Conservation (phyloP, 2,329 filamentous ascomycete genomes). For the Alternaria angustiovoidea region DNA sequence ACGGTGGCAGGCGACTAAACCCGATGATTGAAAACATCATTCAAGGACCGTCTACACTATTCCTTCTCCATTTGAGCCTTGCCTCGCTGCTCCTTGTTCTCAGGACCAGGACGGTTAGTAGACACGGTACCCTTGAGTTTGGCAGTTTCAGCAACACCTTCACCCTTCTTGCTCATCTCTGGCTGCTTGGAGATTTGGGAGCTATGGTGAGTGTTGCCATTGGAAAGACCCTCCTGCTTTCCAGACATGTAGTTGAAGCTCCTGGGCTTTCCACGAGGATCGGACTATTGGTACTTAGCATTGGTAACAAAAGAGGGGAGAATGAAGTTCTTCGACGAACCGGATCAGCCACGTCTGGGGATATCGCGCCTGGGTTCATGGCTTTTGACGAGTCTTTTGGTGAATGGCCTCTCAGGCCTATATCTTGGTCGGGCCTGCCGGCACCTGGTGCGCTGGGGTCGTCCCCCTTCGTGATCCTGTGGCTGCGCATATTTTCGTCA, state of each 20-base stretch:
- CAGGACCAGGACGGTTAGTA: conserved; percentile 40
- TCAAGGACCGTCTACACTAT: conserved; percentile 16
- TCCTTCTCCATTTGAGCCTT: conserved; percentile 38
- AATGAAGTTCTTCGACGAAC: conserved; percentile 21
- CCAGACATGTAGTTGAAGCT: conserved; percentile 55
- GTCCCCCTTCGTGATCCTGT: neutral
- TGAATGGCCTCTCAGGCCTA: neutral
- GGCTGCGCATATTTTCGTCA: neutral
- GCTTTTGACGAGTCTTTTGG: neutral
- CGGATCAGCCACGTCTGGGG: conserved; percentile 41
- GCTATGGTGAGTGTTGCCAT: conserved; percentile 61
- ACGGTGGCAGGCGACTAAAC: too few relatives aligned
- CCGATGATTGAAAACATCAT: too few relatives aligned
- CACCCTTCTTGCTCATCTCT: conserved; percentile 64
- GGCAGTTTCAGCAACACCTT: conserved; percentile 63
- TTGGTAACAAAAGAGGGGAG: neutral
- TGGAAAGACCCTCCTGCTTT: conserved; percentile 63
- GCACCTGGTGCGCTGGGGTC: conserved; percentile 6
- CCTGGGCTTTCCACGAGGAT: conserved; percentile 35
- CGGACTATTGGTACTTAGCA: conserved; percentile 38
- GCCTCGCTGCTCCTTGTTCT: conserved; percentile 46
- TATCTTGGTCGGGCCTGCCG: conserved; percentile 2
- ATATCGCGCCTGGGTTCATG: conserved; percentile 7
- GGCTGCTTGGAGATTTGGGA: conserved; percentile 53
- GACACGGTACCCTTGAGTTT: conserved; percentile 56